Evolutionary conservation across 257 asterid genomes (phyloP), one percentile per base, ranked within the genome.

Genomic region (Linaria vulgaris): DNA sequence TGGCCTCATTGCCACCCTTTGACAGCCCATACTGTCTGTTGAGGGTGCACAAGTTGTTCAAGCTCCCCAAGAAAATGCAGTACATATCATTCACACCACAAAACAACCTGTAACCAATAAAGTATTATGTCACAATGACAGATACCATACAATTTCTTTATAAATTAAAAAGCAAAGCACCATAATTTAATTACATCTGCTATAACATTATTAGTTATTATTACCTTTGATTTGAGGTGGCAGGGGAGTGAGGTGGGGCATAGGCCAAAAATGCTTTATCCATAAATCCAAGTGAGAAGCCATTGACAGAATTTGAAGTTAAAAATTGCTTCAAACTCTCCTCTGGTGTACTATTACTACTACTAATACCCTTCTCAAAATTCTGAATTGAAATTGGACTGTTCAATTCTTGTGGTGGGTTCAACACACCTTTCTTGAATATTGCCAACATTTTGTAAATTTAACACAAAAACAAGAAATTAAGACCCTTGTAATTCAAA

Each of bases 21-120:
- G 88, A 72, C 22, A 90, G 79, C 19, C 97, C 99, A 61, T 94
- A 94, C 37, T 94, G 96, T 78, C 72, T 87, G 82, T 85, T 90
- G 3, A 94, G 90, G n/a, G 71, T 41, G 70, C 83, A 73, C 53
- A 94, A 55, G 70, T 94, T 94, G 75, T 79, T 67, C 58, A 90
- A 69, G 47, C 79, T 74, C 73, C 97, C 99, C 77, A 77, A 4
- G 76, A 94, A 94, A 17, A 84, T 68, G 80, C 97, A 90, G 82
- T 83, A 90, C 17, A 87, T 84, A 56, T 90, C 96, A 68, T 90
- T 79, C 71, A 81, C 65, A n/a, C 94, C 85, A 70, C 90, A 78
- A 73, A 94, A 90, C 82, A 82, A 41, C 80, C 97, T 94, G 77
- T 63, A 25, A 34, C n/a, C n/a, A n/a, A 52, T 27, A 27, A 6